Conservation (phyloP, 306 rosid species). For the Ochetophila trinervis region DNA sequence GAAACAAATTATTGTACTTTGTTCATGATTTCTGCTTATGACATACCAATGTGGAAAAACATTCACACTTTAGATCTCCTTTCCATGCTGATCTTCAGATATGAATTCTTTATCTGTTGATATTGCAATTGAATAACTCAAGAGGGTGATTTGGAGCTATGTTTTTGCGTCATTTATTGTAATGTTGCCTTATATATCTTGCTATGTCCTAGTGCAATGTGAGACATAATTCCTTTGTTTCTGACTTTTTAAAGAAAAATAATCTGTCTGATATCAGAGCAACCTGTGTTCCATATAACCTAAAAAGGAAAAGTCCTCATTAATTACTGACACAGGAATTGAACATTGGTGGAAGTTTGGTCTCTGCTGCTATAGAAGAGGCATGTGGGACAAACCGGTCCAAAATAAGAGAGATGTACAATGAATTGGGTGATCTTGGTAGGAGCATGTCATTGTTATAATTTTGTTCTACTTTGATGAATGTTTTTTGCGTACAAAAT, state of each 20-base stretch:
- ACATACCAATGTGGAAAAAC: too few relatives aligned
- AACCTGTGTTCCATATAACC: background rate
- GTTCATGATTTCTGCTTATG: too few relatives aligned
- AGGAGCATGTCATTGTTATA: constrained; percentile 27
- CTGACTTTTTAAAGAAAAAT: too few relatives aligned
- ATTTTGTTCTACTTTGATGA: constrained; percentile 23
- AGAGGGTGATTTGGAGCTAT: background rate
- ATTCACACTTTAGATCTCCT: too few relatives aligned
- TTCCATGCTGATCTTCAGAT: too few relatives aligned
- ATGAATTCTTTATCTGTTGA: too few relatives aligned
- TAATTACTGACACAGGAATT: constrained; percentile 56
- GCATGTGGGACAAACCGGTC: constrained; percentile 75
- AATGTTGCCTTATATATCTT: too few relatives aligned
- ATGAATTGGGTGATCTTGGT: constrained; percentile 90
- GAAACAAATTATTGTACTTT: too few relatives aligned
- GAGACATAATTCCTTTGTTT: background rate
- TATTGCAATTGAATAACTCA: background rate
- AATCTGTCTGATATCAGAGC: background rate
- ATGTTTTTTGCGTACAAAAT: constrained; percentile 14
- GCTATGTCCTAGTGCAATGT: background rate
- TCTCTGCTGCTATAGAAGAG: constrained; percentile 76
- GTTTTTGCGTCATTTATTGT: background rate
- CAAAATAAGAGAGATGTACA: constrained; percentile 80
- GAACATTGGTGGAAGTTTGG: constrained; percentile 87
- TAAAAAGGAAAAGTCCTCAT: background rate